Base-by-base conservation (phyloP, 495 filamentous ascomycete species). In the Penicillium lividum region DNA sequence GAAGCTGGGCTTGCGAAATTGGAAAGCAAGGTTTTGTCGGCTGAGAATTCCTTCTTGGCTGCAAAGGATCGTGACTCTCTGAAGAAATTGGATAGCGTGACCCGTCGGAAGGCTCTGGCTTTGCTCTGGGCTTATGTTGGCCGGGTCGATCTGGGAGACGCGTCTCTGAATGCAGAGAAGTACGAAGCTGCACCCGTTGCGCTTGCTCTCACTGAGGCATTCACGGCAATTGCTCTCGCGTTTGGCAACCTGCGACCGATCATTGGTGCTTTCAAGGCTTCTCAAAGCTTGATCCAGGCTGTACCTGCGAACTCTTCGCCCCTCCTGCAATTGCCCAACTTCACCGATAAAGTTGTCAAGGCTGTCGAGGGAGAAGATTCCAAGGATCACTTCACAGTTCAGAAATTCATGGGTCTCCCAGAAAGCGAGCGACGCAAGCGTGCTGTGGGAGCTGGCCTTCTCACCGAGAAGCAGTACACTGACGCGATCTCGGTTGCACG, bases 41-140 rank as follows among this genome's bases (percentile, higher is more conserved):
- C 85, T 50, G 83, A 83, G 8, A 74, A 73, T 22, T 68, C 79
- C 60, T 78, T 64, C 67, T 76, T 57, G 60, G 78, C 59, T 67
- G 74, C 53, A 77, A 81, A 62, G 83, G 88, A 65, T 69, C 95
- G 72, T n/a, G 66, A 72, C 53, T 77, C 83, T 2, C 73, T 84
- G 43, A 93, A 89, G 71, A 86, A 94, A 55, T 79, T 86, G 66
- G 81, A 86, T 51, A 89, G 93, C 22, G 86, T 87, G 4, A 80
- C 84, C 43, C 84, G 89, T 46, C 81, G 94, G 61, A 97, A 96
- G 78, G 87, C 88, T n/a, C 78, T 97, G 29, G 90, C 86, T 34
- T 80, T 98, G 52, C 77, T 98, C 15, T 98, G 94, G 94, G 93
- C 92, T 45, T 98, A 98, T 69, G 83, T 98, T 31, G 90, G 90